Conservation (phyloP, 805 yeast genomes). For the Suhomyces vadensis region DNA sequence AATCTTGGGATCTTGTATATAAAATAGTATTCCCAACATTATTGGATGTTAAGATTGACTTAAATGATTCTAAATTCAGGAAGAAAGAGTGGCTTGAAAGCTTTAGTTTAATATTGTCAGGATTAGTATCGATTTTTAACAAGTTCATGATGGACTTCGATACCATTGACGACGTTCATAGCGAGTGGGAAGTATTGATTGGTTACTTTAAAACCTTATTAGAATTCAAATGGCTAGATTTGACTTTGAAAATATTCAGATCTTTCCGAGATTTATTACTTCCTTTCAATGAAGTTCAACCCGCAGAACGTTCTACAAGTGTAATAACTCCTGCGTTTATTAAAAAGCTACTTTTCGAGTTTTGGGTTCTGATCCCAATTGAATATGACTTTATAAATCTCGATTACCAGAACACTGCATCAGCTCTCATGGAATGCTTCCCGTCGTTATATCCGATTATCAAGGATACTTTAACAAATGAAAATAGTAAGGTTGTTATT, state of each 20-base stretch:
- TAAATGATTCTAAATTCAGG: slow-evolving; percentile 24
- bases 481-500: slow-evolving; percentile 51
- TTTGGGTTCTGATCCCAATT: slow-evolving; percentile 49
- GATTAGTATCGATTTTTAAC: slow-evolving; percentile 61
- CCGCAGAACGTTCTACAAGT: slow-evolving; percentile 2
- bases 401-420: slow-evolving; percentile 61
- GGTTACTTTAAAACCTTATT: slow-evolving; percentile 45
- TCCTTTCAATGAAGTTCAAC: slow-evolving; percentile 21
- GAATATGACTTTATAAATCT: slow-evolving; percentile 44
- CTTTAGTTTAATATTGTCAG: slow-evolving; percentile 58
- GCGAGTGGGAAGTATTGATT: slow-evolving; percentile 60
- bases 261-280: slow-evolving; percentile 50
- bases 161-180: slow-evolving; percentile 15
- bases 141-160: slow-evolving; percentile 47
- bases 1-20: slow-evolving; percentile 68
- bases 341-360: slow-evolving; percentile 43
- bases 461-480: slow-evolving; percentile 28
- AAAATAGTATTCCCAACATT: slow-evolving; percentile 59
- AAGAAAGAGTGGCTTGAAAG: slow-evolving; percentile 60
- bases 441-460: slow-evolving; percentile 46
- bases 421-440: slow-evolving; percentile 56
- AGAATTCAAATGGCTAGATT: slow-evolving; percentile 46
- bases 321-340: slow-evolving; percentile 14
- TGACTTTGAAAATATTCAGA: slow-evolving; percentile 57
- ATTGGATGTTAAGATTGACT: slow-evolving; percentile 27